Conservation (phyloP, 192 early-diverging fungal genomes). For the Allomyces macrogynus region DNA sequence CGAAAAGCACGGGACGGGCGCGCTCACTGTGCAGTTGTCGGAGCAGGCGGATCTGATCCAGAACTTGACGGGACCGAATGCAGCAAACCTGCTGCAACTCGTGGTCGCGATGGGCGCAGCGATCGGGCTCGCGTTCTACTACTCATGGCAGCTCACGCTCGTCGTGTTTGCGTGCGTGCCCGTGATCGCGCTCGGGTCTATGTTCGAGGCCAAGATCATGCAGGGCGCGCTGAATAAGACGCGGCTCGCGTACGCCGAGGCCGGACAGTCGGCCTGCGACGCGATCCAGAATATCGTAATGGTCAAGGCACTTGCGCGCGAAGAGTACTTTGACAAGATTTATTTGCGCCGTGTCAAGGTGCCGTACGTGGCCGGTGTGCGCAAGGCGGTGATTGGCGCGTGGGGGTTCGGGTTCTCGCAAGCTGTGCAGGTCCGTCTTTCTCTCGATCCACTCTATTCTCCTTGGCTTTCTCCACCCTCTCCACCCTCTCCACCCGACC, state of each 20-base stretch:
- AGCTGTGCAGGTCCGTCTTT: constrained; percentile 5
- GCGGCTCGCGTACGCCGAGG: constrained; percentile 41
- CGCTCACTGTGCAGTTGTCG: constrained; percentile 29
- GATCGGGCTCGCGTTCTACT: constrained; percentile 22
- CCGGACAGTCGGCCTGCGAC: constrained; percentile 58
- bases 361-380: constrained; percentile 20
- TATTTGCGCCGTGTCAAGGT: constrained; percentile 8
- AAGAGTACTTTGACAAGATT: constrained; percentile 2
- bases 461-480: too few relatives aligned
- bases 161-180: constrained; percentile 47
- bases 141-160: constrained; percentile 38
- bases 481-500: too few relatives aligned
- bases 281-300: constrained; percentile 67
- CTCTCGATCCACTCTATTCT: too few relatives aligned
- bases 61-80: constrained; percentile 17
- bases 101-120: constrained; percentile 13
- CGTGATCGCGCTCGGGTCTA: constrained; percentile 37
- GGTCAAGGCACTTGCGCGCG: constrained; percentile 44
- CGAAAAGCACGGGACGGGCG: constrained; percentile 13
- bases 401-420: constrained; percentile 30
- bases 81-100: constrained; percentile 13
- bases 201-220: constrained; percentile 32
- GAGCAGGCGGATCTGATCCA: constrained; percentile 12
- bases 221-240: constrained; percentile 21
- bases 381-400: constrained; percentile 16